phyloP scores from a whole-genome alignment of 2,329 filamentous ascomycete species.

The Alternaria arbusti region DNA sequence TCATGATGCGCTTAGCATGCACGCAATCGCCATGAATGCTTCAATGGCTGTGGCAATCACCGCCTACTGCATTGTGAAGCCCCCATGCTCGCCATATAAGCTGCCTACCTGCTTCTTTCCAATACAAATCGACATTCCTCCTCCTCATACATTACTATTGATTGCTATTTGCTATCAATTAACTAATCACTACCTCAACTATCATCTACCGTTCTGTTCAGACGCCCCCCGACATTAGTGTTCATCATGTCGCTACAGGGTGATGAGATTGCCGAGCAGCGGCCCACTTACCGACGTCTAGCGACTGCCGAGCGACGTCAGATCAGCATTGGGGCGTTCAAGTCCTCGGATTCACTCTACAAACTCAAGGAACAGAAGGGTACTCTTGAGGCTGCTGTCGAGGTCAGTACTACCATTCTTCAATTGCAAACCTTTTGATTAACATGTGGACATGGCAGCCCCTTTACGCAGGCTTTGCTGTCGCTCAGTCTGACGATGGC shows the following conservation, averaged over 20 bases:
- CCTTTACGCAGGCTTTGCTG: constrained; percentile 69
- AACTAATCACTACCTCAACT: neutral
- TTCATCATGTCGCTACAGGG: constrained; percentile 7
- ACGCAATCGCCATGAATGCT: constrained; percentile 10
- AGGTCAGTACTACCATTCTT: neutral
- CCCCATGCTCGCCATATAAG: constrained; percentile 8
- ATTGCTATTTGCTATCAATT: neutral
- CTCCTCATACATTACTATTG: neutral
- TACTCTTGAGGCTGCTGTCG: constrained; percentile 5
- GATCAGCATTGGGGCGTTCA: constrained; percentile 7
- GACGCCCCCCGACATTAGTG: neutral
- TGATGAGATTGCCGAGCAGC: constrained; percentile 1
- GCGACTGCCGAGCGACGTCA: constrained; percentile 9
- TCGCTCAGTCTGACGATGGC: constrained; percentile 58
- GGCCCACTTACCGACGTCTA: constrained; percentile 2
- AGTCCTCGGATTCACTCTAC: constrained; percentile 3
- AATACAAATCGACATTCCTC: neutral
- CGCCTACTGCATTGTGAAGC: constrained; percentile 1
- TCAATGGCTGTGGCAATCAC: constrained; percentile 9
- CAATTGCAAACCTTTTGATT: neutral
- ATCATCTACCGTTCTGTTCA: neutral
- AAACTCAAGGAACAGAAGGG: constrained; percentile 10
- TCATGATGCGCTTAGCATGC: constrained; percentile 1
- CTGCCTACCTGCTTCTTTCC: neutral
- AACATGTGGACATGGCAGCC: constrained; percentile 22